phyloP scores from a whole-genome alignment of 148 eudicot genomes.

The Cornus suecica region DNA sequence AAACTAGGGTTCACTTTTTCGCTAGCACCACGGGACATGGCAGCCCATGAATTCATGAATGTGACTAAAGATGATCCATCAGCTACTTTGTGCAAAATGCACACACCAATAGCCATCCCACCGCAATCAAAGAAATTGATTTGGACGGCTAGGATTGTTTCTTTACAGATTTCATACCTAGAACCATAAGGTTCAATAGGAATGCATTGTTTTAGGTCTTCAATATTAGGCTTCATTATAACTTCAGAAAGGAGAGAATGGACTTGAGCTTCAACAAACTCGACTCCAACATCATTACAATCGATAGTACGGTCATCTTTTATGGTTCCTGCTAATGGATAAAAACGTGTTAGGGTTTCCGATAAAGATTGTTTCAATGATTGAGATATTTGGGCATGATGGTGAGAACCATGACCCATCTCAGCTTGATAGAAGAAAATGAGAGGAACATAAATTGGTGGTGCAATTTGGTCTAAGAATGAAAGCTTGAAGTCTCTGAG shows the following conservation, averaged over 20 bases:
- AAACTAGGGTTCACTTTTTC: neutral
- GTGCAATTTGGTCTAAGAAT: constrained; percentile 16
- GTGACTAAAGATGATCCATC: constrained; percentile 13
- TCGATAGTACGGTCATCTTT: neutral
- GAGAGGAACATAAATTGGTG: constrained; percentile 18
- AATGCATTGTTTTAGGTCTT: neutral
- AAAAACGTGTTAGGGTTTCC: constrained; percentile 4
- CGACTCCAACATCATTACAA: constrained; percentile 16
- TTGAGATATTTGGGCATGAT: constrained; percentile 1
- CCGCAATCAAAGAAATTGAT: constrained; percentile 26
- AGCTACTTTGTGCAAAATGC: constrained; percentile 12
- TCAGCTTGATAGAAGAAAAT: constrained; percentile 21
- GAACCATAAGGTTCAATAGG: constrained; percentile 11
- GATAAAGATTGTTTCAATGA: constrained; percentile 21
- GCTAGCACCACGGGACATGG: neutral
- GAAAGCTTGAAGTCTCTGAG: constrained; percentile 20
- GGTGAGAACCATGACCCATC: neutral
- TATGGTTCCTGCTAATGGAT: constrained; percentile 28
- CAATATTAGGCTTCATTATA: constrained; percentile 5
- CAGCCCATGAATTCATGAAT: constrained; percentile 32
- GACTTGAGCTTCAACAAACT: constrained; percentile 1
- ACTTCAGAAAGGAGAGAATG: neutral
- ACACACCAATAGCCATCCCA: constrained; percentile 19
- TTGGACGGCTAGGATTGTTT: constrained; percentile 13
- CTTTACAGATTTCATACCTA: neutral